Evolutionary conservation across 768 basidiomycete species (phyloP).

Genomic region (Clathrus columnatus): DNA sequence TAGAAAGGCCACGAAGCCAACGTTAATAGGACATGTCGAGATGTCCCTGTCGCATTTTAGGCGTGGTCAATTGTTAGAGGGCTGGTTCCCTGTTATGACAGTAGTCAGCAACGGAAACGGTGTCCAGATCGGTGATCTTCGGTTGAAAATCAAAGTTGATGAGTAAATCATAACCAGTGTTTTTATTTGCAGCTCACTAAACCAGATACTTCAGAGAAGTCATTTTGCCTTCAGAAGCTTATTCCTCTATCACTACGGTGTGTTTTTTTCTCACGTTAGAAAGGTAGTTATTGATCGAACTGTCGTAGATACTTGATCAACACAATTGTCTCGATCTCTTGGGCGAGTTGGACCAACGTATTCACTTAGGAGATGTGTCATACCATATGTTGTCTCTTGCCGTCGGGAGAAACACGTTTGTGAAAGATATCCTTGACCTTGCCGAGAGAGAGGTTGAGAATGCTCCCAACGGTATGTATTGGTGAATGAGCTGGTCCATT

Average conservation of each 20-base stretch:
- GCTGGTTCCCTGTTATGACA: slow-evolving; percentile 74
- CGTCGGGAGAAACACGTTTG: slow-evolving; percentile 52
- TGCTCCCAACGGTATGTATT: slow-evolving; percentile 49
- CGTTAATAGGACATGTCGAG: slow-evolving; percentile 48
- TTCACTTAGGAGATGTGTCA: slow-evolving; percentile 57
- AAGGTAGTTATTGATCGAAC: slow-evolving; percentile 10
- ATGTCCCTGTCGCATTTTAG: slow-evolving; percentile 65
- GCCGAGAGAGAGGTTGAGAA: slow-evolving; percentile 64
- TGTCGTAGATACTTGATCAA: slow-evolving; percentile 39
- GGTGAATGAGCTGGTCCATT: background rate
- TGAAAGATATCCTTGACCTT: slow-evolving; percentile 62
- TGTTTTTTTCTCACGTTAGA: background rate
- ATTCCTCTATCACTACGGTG: slow-evolving; percentile 35
- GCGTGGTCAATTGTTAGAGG: slow-evolving; percentile 66
- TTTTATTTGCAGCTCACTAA: background rate
- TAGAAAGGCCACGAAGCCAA: slow-evolving; percentile 49
- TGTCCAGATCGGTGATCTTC: slow-evolving; percentile 65
- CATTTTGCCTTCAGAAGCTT: slow-evolving; percentile 60
- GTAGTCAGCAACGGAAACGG: slow-evolving; percentile 38
- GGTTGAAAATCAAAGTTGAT: slow-evolving; percentile 62
- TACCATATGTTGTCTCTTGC: slow-evolving; percentile 60
- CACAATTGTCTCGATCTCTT: slow-evolving; percentile 72
- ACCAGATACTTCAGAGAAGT: slow-evolving; percentile 48
- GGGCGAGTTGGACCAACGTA: slow-evolving; percentile 54
- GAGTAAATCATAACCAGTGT: slow-evolving; percentile 40